Base-by-base conservation (phyloP, 2,329 filamentous ascomycete genomes). In the Biscogniauxia mediterranea region DNA sequence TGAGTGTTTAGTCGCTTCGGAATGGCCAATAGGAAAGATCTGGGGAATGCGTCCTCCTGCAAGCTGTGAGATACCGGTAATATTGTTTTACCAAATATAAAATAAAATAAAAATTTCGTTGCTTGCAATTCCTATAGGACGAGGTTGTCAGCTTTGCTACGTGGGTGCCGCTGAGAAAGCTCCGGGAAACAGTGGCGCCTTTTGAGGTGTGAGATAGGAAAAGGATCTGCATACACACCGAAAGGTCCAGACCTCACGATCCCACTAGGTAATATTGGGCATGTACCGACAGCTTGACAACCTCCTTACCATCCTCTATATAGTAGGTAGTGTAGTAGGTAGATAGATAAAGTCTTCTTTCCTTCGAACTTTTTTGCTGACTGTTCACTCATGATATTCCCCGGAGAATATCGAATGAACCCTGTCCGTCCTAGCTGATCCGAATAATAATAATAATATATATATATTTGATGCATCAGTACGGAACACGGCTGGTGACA, bases 181-280 rank as follows among this genome's bases (percentile, higher is more conserved):
- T 52, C 51, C 51, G 51, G 51, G 51, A 52, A 15, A 21, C 5
- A 7, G 20, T 52, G 20, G 51, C 51, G 51, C 23, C 19, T 13
- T 52, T 52, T n/a, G 23, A 21, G n/a, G 23, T 26, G 26, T 54
- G 13, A 54, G 52, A n/a, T 46, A 46, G 38, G 13, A 46, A 46
- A 46, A n/a, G 15, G 38, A 46, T 46, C 38, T 46, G 38, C 38
- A 46, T 13, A 32, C 38, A 46, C 38, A 46, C 38, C 38, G 38
- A 46, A 46, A 46, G 38, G 52, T 54, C 52, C 25, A 19, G 52
- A 54, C 52, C 52, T 54, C 25, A 54, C 52, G 52, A 54, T 54
- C 13, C 52, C 52, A 54, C 52, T 28, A n/a, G n/a, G n/a, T n/a
- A 28, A 19, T 54, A 19, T 19, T 17, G 20, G 25, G 8, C 25